A percentile compares a stretch with the other conserved stretches of the same genome.
Evolutionary conservation across 192 early-diverging fungal genomes (phyloP).

Genomic region (Coemansia sp.): DNA sequence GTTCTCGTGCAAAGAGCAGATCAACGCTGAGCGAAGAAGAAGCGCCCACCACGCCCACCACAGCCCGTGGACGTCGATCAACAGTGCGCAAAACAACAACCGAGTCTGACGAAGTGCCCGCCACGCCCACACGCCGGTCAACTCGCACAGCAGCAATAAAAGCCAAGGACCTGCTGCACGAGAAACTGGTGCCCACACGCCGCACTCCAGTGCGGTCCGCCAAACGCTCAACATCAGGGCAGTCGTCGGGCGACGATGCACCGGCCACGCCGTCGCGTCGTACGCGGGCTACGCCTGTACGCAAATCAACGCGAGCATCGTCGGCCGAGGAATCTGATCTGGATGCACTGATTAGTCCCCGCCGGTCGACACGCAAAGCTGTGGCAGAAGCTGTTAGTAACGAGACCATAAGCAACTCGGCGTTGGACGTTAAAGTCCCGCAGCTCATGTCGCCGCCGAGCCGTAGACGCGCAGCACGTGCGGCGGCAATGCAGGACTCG

Average conservation of each 20-base stretch:
- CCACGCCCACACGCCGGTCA: conserved; percentile 37
- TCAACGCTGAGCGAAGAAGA: conserved; percentile 8
- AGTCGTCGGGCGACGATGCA: conserved; percentile 20
- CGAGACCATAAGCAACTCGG: not conserved
- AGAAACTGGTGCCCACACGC: conserved; percentile 12
- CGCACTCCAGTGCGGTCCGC: conserved; percentile 10
- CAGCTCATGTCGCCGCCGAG: conserved; percentile 11
- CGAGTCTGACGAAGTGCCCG: conserved; percentile 8
- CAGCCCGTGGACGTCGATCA: conserved; percentile 18
- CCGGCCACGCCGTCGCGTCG: conserved; percentile 10
- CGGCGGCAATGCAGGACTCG: not conserved
- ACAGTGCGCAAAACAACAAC: conserved; percentile 9
- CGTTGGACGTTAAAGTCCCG: not conserved
- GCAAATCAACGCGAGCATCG: not conserved
- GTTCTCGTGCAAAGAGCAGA: conserved; percentile 18
- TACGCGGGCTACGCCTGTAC: not conserved
- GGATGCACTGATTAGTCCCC: not conserved
- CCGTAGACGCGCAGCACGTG: conserved; percentile 15
- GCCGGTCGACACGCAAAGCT: not conserved
- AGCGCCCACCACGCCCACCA: conserved; percentile 20
- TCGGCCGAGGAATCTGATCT: conserved; percentile 1
- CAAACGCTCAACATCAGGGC: not conserved
- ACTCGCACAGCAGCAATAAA: conserved; percentile 29
- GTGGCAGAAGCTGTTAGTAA: not conserved
- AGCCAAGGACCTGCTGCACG: conserved; percentile 30